These are phyloP conservation scores for Sesbania bispinosa DNA, from an alignment of 306 rosid genomes.

Conservation along the genomic window DNA sequence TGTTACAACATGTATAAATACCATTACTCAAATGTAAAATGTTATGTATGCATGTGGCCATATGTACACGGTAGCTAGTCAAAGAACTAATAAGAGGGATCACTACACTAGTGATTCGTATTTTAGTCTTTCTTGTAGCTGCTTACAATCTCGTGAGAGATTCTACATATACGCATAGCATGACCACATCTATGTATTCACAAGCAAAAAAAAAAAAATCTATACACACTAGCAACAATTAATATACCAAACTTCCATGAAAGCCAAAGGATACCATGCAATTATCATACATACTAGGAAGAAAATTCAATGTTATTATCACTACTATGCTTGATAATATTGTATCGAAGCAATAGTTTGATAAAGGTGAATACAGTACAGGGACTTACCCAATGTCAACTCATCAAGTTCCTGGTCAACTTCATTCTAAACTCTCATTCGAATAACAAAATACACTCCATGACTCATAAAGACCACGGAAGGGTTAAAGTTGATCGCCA, in stretches of 20 bases:
- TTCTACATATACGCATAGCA: neutral
- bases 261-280: neutral
- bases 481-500: slow-evolving; percentile 25
- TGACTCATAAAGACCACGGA: slow-evolving; percentile 18
- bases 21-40: too few relatives aligned
- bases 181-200: neutral
- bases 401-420: slow-evolving; percentile 28
- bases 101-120: neutral
- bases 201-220: too few relatives aligned
- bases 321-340: neutral
- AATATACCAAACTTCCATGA: neutral
- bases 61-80: neutral
- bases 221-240: too few relatives aligned
- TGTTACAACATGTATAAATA: too few relatives aligned
- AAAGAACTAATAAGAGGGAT: neutral
- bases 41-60: too few relatives aligned
- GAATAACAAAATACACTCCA: slow-evolving; percentile 35
- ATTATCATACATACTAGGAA: neutral
- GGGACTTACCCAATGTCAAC: slow-evolving; percentile 28
- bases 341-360: neutral
- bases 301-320: slow-evolving; percentile 19
- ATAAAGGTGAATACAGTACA: slow-evolving; percentile 17
- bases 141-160: neutral
- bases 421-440: slow-evolving; percentile 33
- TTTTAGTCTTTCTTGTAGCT: neutral